Evolutionary conservation across 306 rosid genomes (phyloP).

Genomic region (Prunus fruticosa): DNA sequence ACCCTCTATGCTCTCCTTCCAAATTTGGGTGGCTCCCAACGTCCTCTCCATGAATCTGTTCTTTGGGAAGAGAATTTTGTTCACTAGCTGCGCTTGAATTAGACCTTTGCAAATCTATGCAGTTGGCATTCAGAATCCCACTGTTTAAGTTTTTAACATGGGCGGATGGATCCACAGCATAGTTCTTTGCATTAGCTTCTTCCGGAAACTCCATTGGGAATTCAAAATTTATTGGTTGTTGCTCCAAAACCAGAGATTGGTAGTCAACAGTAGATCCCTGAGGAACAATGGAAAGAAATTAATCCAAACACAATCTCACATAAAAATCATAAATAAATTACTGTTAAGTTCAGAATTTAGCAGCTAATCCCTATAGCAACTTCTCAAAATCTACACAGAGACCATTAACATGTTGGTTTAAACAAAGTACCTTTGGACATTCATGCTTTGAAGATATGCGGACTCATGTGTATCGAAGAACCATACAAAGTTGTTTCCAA

Average conservation of each 20-base stretch:
- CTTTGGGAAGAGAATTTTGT: slow-evolving; percentile 35
- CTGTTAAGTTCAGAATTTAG: neutral
- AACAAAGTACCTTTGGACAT: neutral
- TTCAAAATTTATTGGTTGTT: slow-evolving; percentile 42
- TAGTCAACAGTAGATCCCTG: slow-evolving; percentile 42
- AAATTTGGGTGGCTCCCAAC: slow-evolving; percentile 19
- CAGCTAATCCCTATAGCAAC: too few relatives aligned
- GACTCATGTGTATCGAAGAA: too few relatives aligned
- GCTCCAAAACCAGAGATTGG: slow-evolving; percentile 40
- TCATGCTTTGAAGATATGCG: neutral
- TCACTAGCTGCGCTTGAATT: slow-evolving; percentile 35
- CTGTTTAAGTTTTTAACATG: slow-evolving; percentile 27
- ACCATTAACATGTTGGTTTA: neutral
- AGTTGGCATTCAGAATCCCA: slow-evolving; percentile 26
- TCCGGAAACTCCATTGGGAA: slow-evolving; percentile 46
- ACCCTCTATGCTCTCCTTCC: slow-evolving; percentile 52
- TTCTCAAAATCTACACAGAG: neutral
- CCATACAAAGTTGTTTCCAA: neutral
- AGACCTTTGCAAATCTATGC: slow-evolving; percentile 33
- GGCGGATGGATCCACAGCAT: slow-evolving; percentile 36
- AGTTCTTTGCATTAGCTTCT: slow-evolving; percentile 27
- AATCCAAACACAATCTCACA: slow-evolving; percentile 22
- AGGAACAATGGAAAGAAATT: slow-evolving; percentile 29
- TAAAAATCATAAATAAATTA: neutral
- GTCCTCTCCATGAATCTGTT: slow-evolving; percentile 31